Conservation (phyloP, 306 rosid species). For the Rubus parviflorus region DNA sequence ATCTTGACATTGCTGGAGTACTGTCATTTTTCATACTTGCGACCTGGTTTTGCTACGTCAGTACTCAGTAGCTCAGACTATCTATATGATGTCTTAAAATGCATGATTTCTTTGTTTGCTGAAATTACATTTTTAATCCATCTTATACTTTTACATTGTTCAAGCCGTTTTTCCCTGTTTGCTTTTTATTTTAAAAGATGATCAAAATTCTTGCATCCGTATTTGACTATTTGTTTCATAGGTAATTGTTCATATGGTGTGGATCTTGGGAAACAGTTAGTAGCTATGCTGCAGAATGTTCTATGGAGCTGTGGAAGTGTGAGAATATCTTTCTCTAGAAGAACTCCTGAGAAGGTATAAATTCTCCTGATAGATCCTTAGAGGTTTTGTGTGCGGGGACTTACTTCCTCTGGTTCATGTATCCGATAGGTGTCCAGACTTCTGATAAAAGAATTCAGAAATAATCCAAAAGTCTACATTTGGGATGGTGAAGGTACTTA, state of each 20-base stretch:
- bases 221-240: slow-evolving; percentile 12
- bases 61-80: slow-evolving; percentile 13
- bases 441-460: slow-evolving; percentile 55
- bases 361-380: slow-evolving; percentile 4
- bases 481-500: slow-evolving; percentile 88
- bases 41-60: slow-evolving; percentile 4
- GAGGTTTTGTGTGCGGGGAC: neutral
- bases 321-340: slow-evolving; percentile 79
- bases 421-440: slow-evolving; percentile 56
- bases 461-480: slow-evolving; percentile 72
- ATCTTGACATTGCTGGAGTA: neutral
- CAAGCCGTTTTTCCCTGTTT: neutral
- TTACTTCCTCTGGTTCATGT: slow-evolving; percentile 19
- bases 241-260: slow-evolving; percentile 69
- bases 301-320: slow-evolving; percentile 88
- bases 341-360: slow-evolving; percentile 84
- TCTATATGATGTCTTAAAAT: neutral
- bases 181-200: slow-evolving; percentile 19
- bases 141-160: slow-evolving; percentile 16
- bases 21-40: slow-evolving; percentile 1
- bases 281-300: slow-evolving; percentile 64
- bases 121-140: slow-evolving; percentile 5
- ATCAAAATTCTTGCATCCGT: neutral
- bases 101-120: slow-evolving; percentile 17
- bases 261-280: slow-evolving; percentile 70